phyloP scores from a whole-genome alignment of 805 yeast genomes.

The Candida pseudofarinosa region DNA sequence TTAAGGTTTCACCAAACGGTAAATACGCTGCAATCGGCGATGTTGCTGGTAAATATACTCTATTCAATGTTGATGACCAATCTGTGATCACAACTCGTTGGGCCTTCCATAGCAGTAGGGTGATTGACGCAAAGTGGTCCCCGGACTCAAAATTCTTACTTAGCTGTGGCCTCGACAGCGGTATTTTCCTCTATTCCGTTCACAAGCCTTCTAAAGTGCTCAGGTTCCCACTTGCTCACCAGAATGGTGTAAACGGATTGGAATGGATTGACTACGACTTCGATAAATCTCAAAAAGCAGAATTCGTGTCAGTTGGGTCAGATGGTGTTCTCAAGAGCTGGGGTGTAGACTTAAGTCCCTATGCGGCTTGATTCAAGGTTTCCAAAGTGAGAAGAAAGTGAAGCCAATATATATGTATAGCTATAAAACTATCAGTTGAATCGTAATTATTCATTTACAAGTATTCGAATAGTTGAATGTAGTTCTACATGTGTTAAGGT shows the following conservation, averaged over 20 bases:
- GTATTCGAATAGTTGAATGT: no score
- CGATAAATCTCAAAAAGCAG: slow-evolving; percentile 16
- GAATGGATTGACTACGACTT: slow-evolving; percentile 54
- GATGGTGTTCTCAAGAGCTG: slow-evolving; percentile 81
- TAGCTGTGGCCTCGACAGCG: slow-evolving; percentile 82
- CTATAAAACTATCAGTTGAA: no score
- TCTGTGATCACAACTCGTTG: slow-evolving; percentile 78
- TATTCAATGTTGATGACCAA: slow-evolving; percentile 55
- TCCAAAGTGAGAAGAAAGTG: no score
- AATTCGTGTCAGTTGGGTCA: slow-evolving; percentile 66
- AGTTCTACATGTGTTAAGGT: no score
- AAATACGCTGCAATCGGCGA: slow-evolving; percentile 80
- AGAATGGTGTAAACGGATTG: slow-evolving; percentile 77
- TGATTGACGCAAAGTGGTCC: slow-evolving; percentile 77
- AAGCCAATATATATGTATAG: no score
- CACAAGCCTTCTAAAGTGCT: slow-evolving; percentile 72
- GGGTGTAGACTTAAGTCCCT: slow-evolving; percentile 34
- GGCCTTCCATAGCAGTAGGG: slow-evolving; percentile 89
- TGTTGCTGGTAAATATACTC: slow-evolving; percentile 76
- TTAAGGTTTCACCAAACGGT: slow-evolving; percentile 69
- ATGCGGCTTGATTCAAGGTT: background rate
- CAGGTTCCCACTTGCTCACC: slow-evolving; percentile 76
- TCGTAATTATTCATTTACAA: no score
- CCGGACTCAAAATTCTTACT: slow-evolving; percentile 66
- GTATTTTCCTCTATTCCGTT: slow-evolving; percentile 75